Conservation (phyloP, 2,329 filamentous ascomycete species). For the Periconia macrospinosa region DNA sequence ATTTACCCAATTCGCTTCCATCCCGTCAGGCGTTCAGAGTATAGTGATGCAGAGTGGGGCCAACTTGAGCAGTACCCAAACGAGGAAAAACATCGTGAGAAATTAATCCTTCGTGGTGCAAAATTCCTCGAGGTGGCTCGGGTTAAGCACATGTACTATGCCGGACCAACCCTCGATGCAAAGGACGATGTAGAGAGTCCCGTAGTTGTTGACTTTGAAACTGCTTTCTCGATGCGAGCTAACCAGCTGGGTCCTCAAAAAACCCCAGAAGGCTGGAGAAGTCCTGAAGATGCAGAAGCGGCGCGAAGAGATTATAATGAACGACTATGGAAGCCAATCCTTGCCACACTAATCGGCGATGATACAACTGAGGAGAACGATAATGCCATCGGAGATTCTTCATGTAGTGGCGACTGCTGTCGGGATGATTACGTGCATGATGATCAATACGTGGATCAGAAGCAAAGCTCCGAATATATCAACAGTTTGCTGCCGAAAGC, state of each 20-base stretch:
- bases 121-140: not conserved
- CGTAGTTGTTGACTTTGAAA: slow-evolving; percentile 9
- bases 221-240: not conserved
- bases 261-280: not conserved
- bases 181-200: slow-evolving; percentile 6
- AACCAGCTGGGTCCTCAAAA: not conserved
- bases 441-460: slow-evolving; percentile 5
- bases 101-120: slow-evolving; percentile 1
- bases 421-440: slow-evolving; percentile 1
- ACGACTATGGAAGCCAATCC: slow-evolving; percentile 1
- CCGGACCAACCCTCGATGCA: not conserved
- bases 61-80: not conserved
- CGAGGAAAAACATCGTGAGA: slow-evolving; percentile 1
- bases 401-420: slow-evolving; percentile 7
- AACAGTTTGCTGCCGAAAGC: not conserved
- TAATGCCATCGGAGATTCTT: too few relatives aligned
- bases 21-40: not conserved
- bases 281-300: not conserved
- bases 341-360: not conserved
- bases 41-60: not conserved
- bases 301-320: not conserved
- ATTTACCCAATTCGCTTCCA: slow-evolving; percentile 27
- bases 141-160: slow-evolving; percentile 8
- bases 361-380: not conserved
- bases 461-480: slow-evolving; percentile 1